These are phyloP conservation scores for Tolypocladium pustulatum DNA, from an alignment of 2,329 filamentous ascomycete species.

Conservation along the genomic window DNA sequence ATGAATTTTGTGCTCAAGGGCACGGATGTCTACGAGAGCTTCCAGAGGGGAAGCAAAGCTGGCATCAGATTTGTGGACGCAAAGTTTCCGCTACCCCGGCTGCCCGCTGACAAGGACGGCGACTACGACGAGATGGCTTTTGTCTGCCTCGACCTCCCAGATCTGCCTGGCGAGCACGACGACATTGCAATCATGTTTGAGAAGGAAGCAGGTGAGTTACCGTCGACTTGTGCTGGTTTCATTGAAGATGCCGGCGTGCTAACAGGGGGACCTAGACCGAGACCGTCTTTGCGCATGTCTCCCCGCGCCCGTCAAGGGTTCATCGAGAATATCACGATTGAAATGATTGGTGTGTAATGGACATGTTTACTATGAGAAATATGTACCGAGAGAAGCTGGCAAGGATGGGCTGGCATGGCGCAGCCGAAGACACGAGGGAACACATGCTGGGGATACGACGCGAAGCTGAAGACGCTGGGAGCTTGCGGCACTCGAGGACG, in stretches of 20 bases:
- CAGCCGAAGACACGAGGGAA: neutral
- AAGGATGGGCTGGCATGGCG: no score
- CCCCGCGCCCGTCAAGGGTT: slow-evolving; percentile 46
- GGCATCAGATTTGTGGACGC: slow-evolving; percentile 76
- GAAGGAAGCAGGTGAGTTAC: slow-evolving; percentile 55
- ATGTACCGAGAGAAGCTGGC: neutral
- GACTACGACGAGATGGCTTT: slow-evolving; percentile 57
- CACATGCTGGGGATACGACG: neutral
- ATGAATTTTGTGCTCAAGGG: slow-evolving; percentile 83
- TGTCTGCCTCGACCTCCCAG: slow-evolving; percentile 75
- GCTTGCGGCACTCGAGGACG: neutral
- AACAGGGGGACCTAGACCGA: slow-evolving; percentile 31
- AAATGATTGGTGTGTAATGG: slow-evolving; percentile 7
- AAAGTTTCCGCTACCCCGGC: slow-evolving; percentile 73
- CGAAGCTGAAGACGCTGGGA: neutral
- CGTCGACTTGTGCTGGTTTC: neutral
- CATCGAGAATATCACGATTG: slow-evolving; percentile 20
- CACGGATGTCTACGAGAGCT: slow-evolving; percentile 71
- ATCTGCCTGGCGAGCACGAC: slow-evolving; percentile 86
- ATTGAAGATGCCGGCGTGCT: neutral
- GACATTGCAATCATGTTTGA: slow-evolving; percentile 84
- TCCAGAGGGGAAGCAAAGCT: slow-evolving; percentile 52
- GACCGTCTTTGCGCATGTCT: slow-evolving; percentile 40
- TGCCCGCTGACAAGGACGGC: slow-evolving; percentile 38
- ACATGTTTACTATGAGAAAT: neutral